phyloP scores from a whole-genome alignment of 2,329 filamentous ascomycete genomes.

The Gyromitra esculenta region DNA sequence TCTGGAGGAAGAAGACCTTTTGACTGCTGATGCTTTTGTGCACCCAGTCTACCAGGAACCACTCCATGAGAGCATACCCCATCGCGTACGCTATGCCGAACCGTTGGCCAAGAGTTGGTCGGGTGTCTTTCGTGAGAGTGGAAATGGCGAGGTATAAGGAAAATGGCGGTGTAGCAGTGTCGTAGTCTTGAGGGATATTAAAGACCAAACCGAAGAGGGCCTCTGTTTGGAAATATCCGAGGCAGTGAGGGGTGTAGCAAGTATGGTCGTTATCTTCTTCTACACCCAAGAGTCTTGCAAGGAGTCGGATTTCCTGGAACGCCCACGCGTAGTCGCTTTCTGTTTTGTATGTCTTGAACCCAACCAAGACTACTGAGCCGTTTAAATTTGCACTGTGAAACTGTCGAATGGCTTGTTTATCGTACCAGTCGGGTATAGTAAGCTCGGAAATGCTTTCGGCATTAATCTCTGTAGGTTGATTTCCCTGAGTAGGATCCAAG shows the following conservation, averaged over 20 bases:
- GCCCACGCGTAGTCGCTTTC: not conserved
- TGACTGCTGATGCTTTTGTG: conserved; percentile 62
- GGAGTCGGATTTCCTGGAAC: not conserved
- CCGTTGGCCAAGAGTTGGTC: conserved; percentile 38
- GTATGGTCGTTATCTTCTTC: not conserved
- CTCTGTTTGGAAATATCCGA: conserved; percentile 31
- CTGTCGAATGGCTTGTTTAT: too few relatives aligned
- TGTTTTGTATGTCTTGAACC: conserved; percentile 7
- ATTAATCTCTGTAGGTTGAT: conserved; percentile 42
- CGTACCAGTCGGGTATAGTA: too few relatives aligned
- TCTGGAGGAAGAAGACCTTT: conserved; percentile 63
- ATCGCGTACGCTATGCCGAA: conserved; percentile 63
- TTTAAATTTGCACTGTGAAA: not conserved
- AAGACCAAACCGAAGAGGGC: conserved; percentile 20
- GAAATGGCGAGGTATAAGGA: conserved; percentile 1
- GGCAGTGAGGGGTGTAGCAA: conserved; percentile 9
- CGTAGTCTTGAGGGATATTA: not conserved
- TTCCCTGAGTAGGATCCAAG: conserved; percentile 46
- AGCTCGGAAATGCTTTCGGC: not conserved
- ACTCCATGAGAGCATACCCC: conserved; percentile 64
- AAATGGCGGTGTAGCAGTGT: not conserved
- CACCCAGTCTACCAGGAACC: conserved; percentile 68
- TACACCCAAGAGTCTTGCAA: conserved; percentile 8
- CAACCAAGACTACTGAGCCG: conserved; percentile 9
- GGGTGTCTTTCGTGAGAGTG: not conserved